phyloP scores from a whole-genome alignment of 345 rosid species.

The Eucalyptus sideroxylon region DNA sequence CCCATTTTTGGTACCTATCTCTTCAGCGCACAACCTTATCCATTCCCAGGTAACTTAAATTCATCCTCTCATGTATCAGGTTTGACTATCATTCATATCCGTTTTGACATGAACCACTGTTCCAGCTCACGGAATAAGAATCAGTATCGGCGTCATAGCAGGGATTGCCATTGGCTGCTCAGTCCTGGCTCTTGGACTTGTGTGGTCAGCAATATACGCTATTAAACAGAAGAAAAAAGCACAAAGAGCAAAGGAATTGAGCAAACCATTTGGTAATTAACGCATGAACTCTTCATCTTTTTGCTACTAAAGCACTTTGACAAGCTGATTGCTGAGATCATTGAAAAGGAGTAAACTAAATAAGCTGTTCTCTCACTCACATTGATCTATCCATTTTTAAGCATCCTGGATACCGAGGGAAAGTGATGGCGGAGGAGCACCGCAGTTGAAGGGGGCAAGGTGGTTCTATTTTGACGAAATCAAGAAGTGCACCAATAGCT shows the following conservation, averaged over 20 bases:
- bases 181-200: constrained; percentile 45
- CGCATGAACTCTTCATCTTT: not conserved
- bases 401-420: constrained; percentile 88
- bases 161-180: constrained; percentile 43
- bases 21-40: constrained; percentile 52
- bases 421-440: constrained; percentile 80
- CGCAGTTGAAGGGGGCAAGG: constrained; percentile 89
- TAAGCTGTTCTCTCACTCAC: not conserved
- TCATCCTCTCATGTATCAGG: not conserved
- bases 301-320: not conserved
- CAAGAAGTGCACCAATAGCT: constrained; percentile 56
- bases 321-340: not conserved
- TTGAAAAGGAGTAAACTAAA: not conserved
- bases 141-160: constrained; percentile 27
- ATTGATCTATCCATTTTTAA: constrained; percentile 3
- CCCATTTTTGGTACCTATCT: constrained; percentile 69
- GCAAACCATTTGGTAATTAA: constrained; percentile 74
- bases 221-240: constrained; percentile 86
- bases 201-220: constrained; percentile 63
- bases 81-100: not conserved
- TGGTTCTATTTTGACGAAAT: constrained; percentile 96
- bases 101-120: constrained; percentile 10
- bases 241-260: constrained; percentile 62
- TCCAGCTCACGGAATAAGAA: constrained; percentile 11
- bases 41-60: constrained; percentile 53